Conservation (phyloP, 306 rosid genomes). For the Vigna hirtella region DNA sequence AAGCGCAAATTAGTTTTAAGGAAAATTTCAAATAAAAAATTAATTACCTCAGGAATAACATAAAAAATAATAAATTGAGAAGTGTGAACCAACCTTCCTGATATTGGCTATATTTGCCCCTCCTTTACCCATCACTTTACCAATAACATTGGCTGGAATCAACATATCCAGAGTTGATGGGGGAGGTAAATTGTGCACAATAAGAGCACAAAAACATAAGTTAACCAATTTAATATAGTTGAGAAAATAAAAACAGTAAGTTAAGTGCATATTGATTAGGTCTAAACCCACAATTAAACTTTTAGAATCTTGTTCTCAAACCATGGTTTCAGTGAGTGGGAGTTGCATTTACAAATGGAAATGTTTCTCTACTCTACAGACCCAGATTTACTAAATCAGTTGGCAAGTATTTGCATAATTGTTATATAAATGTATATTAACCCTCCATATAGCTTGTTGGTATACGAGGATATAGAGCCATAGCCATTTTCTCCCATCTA, state of each 20-base stretch:
- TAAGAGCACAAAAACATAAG: conserved; percentile 33
- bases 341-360: not conserved
- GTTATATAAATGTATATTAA: conserved; percentile 50
- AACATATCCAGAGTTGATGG: conserved; percentile 76
- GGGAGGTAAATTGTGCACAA: conserved; percentile 64
- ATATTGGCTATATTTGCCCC: conserved; percentile 89
- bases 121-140: conserved; percentile 97
- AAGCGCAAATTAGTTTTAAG: not conserved
- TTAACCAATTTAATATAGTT: conserved; percentile 24
- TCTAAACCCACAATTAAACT: conserved; percentile 28
- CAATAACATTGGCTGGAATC: conserved; percentile 90
- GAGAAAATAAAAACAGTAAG: not conserved
- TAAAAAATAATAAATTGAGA: conserved; percentile 26
- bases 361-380: not conserved
- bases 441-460: conserved; percentile 83
- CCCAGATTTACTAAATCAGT: conserved; percentile 13
- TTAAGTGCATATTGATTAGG: conserved; percentile 1
- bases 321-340: conserved; percentile 5
- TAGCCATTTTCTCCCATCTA: conserved; percentile 54
- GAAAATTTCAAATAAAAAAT: not conserved
- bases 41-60: conserved; percentile 8
- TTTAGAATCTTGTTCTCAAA: not conserved
- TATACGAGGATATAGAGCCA: conserved; percentile 75
- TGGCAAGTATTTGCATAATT: conserved; percentile 10
- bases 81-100: conserved; percentile 75